Percentiles rank a stretch among this genome's conserved stretches.
Evolutionary conservation across 345 rosid genomes (phyloP).

Genomic region (Eucalyptus regnans): DNA sequence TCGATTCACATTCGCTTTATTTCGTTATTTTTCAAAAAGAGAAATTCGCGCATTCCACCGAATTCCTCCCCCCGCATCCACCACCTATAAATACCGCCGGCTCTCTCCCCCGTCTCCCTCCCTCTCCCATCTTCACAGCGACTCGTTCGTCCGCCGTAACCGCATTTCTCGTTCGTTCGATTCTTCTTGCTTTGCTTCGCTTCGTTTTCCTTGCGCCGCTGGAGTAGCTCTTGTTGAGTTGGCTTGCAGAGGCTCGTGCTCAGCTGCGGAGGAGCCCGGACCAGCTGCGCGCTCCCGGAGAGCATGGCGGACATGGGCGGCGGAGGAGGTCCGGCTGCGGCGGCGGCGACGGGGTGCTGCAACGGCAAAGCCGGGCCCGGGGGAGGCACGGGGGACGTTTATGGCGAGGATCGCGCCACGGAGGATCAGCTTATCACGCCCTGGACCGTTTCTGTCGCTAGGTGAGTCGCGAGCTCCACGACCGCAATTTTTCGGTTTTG

Average conservation of each 20-base stretch:
- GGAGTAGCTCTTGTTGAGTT: not conserved
- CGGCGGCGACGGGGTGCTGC: not conserved
- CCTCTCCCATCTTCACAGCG: not conserved
- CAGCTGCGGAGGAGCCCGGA: not conserved
- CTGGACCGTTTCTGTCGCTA: conserved; percentile 81
- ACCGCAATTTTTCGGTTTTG: not conserved
- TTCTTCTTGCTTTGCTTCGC: not conserved
- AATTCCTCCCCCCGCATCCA: not conserved
- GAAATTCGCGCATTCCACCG: not conserved
- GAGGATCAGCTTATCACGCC: conserved; percentile 90
- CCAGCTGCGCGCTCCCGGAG: not conserved
- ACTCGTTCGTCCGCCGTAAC: not conserved
- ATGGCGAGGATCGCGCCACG: conserved; percentile 75
- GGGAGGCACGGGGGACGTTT: conserved; percentile 32
- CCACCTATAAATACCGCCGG: not conserved
- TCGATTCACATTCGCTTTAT: not conserved
- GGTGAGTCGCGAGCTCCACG: conserved; percentile 17
- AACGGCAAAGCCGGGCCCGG: not conserved
- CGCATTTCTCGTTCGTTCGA: not conserved
- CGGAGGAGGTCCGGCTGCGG: not conserved
- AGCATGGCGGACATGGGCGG: not conserved
- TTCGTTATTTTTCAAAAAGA: rapidly evolving
- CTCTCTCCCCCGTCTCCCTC: not conserved
- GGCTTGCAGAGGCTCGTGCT: not conserved
- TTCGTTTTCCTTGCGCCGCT: not conserved